Base-by-base conservation (phyloP, 2,329 filamentous ascomycete genomes). In the Capronia coronata region DNA sequence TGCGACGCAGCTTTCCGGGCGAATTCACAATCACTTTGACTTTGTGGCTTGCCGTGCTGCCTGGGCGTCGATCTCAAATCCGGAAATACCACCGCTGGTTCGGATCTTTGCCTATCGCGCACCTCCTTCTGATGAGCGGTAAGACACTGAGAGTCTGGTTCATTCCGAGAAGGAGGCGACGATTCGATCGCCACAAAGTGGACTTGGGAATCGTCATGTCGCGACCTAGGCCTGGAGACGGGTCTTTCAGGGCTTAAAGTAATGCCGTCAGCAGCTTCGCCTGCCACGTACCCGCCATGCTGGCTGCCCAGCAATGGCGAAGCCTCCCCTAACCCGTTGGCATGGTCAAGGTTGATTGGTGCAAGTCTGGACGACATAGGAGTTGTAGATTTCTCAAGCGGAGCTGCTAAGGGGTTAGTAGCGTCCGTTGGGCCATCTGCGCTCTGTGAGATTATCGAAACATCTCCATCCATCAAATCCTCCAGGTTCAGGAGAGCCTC, bases 201-300 rank as follows among this genome's bases (percentile, higher is more conserved):
- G 21, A 94, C 76, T 61, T 94, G 88, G 0, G 87, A 94, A 65
- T 94, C 78, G 54, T 94, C 80, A 59, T 94, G 88, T 27, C 85
- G 79, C 22, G 83, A 71, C 51, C 77, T 78, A 14, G 76, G 72
- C 40, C 75, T 60, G 13, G 62, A 62, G 41, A 61, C 67, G 11
- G 63, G 57, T 21, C 54, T 58, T 75, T 74, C 10, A 89, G 67
- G 50, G 18, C 46, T 53, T 10, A 46, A 44, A 16, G 19, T n/a
- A 34, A 38, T 19, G 9, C 22, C 22, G 7, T 19, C 13, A 8
- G n/a, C 16, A 18, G 43, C 29, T 22, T 38, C 21, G 9, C 21
- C 22, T 14, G 19, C 22, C 19, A 11, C 27, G 35, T 22, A 10
- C 19, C 21, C 13, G 27, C 16, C 40, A 34, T 21, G 27, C 27